Evolutionary conservation across 345 rosid species (phyloP).

Genomic region (Stellera chamaejasme): DNA sequence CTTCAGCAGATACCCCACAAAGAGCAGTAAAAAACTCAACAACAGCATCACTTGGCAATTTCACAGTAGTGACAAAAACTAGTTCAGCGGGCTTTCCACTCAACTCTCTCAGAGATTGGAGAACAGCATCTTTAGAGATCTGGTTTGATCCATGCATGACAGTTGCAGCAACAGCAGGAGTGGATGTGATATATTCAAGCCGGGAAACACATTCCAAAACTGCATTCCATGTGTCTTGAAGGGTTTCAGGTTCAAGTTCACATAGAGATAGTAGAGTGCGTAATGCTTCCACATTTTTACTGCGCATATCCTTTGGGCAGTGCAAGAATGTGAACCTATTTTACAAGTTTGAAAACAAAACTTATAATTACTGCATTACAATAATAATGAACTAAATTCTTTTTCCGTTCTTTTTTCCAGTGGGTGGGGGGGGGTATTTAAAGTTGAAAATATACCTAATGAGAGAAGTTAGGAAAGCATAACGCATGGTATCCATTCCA

Average conservation of each 20-base stretch:
- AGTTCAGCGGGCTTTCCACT: constrained; percentile 87
- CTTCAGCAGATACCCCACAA: constrained; percentile 91
- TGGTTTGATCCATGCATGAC: constrained; percentile 94
- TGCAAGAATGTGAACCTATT: constrained; percentile 90
- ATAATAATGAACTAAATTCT: too few relatives aligned
- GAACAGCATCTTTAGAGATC: constrained; percentile 86
- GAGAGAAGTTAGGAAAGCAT: constrained; percentile 85
- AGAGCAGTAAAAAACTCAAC: constrained; percentile 93
- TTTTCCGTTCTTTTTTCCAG: too few relatives aligned
- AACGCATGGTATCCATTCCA: constrained; percentile 97
- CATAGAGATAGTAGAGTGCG: constrained; percentile 63
- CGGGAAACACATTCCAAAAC: constrained; percentile 91
- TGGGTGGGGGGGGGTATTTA: too few relatives aligned
- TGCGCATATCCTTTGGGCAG: constrained; percentile 89
- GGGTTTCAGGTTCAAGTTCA: constrained; percentile 61
- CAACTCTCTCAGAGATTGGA: constrained; percentile 72
- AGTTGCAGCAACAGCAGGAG: constrained; percentile 79
- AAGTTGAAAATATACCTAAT: constrained; percentile 41
- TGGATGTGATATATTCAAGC: constrained; percentile 79
- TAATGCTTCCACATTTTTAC: constrained; percentile 91
- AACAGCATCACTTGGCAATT: constrained; percentile 75
- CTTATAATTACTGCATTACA: too few relatives aligned
- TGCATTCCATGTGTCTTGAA: constrained; percentile 96
- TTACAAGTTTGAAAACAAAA: constrained; percentile 14
- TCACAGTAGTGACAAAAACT: constrained; percentile 78